Evolutionary conservation across 805 yeast genomes (phyloP).

Genomic region (Candida ficus): DNA sequence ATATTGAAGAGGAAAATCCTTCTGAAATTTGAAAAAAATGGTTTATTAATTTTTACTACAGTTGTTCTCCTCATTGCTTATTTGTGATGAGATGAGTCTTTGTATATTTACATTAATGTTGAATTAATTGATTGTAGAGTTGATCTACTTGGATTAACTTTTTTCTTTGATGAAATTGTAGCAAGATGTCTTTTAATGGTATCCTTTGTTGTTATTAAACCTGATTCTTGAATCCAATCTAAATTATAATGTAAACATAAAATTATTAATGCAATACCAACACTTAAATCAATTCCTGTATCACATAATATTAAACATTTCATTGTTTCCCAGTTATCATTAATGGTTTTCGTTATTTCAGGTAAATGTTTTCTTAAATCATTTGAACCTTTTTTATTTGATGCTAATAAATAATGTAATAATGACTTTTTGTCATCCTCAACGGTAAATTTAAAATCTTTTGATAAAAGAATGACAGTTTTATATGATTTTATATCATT

Average conservation of each 20-base stretch:
- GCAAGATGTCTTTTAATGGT: conserved; percentile 53
- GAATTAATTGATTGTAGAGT: conserved; percentile 69
- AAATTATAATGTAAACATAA: conserved; percentile 41
- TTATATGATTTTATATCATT: conserved; percentile 5
- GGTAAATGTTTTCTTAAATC: conserved; percentile 46
- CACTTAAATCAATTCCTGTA: conserved; percentile 60
- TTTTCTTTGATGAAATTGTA: conserved; percentile 39
- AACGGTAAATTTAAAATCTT: not conserved
- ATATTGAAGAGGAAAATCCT: no score
- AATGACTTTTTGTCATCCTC: not conserved
- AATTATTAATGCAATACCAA: conserved; percentile 51
- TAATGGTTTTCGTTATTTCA: conserved; percentile 29
- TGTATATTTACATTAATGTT: conserved; percentile 38
- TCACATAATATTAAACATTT: conserved; percentile 49
- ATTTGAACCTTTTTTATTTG: conserved; percentile 64
- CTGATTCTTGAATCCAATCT: conserved; percentile 31
- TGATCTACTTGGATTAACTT: conserved; percentile 70
- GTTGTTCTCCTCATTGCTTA: no score
- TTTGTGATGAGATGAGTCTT: not conserved
- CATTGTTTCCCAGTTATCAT: conserved; percentile 2
- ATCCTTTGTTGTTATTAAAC: conserved; percentile 38
- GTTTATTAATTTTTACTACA: not conserved
- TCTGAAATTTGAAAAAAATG: no score
- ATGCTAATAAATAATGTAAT: conserved; percentile 26
- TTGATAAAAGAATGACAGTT: conserved; percentile 10